phyloP scores from a whole-genome alignment of 2,329 filamentous ascomycete genomes.

The Sporothrix curviconia region DNA sequence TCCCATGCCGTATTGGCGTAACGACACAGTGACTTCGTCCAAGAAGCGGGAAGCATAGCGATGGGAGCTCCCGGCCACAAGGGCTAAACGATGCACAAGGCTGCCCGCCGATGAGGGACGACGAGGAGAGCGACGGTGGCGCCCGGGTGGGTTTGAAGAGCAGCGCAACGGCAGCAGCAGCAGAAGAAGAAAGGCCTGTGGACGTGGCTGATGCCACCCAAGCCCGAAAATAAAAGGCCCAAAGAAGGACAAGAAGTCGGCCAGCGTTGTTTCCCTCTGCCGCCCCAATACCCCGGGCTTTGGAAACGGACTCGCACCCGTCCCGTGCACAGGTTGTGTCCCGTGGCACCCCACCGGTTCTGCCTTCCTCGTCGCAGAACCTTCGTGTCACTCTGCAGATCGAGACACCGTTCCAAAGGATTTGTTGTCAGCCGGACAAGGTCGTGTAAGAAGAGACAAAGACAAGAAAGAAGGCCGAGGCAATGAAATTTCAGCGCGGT shows the following conservation, averaged over 20 bases:
- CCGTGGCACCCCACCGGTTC: slow-evolving; percentile 22
- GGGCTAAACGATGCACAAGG: too few relatives aligned
- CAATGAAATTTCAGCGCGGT: too few relatives aligned
- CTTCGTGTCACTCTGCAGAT: too few relatives aligned
- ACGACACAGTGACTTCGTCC: slow-evolving; percentile 11
- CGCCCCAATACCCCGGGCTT: neutral
- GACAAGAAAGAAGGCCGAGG: too few relatives aligned
- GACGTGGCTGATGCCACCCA: neutral
- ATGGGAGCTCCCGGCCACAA: neutral
- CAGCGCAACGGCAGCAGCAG: too few relatives aligned
- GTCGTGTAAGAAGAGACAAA: too few relatives aligned
- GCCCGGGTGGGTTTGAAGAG: slow-evolving; percentile 27
- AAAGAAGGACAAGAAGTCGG: slow-evolving; percentile 14
- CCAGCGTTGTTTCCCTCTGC: slow-evolving; percentile 10
- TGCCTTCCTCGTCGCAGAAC: too few relatives aligned
- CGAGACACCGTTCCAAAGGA: too few relatives aligned
- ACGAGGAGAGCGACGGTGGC: slow-evolving; percentile 1
- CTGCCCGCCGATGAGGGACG: slow-evolving; percentile 1
- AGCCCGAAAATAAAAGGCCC: slow-evolving; percentile 11
- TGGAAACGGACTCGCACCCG: neutral
- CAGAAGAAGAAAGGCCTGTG: slow-evolving; percentile 22
- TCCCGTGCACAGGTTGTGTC: slow-evolving; percentile 22
- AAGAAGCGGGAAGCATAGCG: slow-evolving; percentile 35
- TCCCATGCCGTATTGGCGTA: slow-evolving; percentile 59
- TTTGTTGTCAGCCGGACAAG: too few relatives aligned